Evolutionary conservation across 176 grass and related monocot genomes (phyloP), one percentile per base, ranked within the genome.

Genomic region (Triticum turgidum): DNA sequence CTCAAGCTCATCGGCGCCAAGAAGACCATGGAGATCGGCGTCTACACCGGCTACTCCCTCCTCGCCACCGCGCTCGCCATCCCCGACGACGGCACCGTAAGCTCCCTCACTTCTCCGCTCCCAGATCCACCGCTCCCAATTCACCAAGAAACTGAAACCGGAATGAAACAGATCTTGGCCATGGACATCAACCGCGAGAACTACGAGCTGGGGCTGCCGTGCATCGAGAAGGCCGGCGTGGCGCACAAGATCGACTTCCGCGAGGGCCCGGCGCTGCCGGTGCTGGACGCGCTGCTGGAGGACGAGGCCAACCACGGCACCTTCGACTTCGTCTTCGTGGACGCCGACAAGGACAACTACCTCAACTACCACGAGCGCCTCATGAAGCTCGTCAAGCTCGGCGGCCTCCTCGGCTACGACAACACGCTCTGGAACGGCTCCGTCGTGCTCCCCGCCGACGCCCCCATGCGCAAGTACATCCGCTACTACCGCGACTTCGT

Each of bases 271-370:
- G 96, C 96, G 18, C 87, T 98, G 2, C 93, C 96, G 1, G 35
- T 98, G 6, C 93, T 98, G 6, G 96, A 98, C 84, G 63, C 88
- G 49, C 77, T 98, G 38, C 22, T 95, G 12, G 84, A 92, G 21
- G 96, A 98, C 68, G 88, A 87, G 59, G 45, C 39, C 79, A 94
- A 89, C 85, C 79, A 86, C 32, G 94, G 94, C 1, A 42, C 89
- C 5, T 99, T 87, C 87, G 97, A 99, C 87, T 99, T 99, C 88
- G 82, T 91, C 45, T 99, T 99, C 77, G 94, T 99, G 18, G 97
- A 99, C 74, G 97, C 97, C 20, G 97, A 99, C 92, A 99, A 99
- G 94, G 89, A 96, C 94, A 99, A 99, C 94, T 99, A 99, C 92
- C 82, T 99, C 80, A 99, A 96, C 82, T 99, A 99, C 90, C 97